Base-by-base conservation (phyloP, 768 basidiomycete genomes). In the Candolleomyces eurysporus region DNA sequence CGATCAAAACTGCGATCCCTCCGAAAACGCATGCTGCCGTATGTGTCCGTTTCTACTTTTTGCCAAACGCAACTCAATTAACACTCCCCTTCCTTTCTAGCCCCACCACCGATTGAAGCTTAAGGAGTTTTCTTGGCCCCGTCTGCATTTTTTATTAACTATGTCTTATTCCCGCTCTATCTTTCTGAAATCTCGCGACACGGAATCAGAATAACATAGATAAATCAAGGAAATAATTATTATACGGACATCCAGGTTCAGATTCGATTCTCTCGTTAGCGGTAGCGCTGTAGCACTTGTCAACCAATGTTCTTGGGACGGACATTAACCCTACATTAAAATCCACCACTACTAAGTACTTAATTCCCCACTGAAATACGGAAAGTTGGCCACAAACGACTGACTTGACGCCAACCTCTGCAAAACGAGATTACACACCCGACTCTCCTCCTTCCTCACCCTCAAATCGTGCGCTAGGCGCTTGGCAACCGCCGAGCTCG, bases 21-120 rank as follows among this genome's bases (percentile, higher is more conserved):
- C 72, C 31, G 87, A 91, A 68, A 87, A 91, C 63, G 84, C 89
- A 1, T 93, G 91, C 71, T 93, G 91, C 71, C 91, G 90, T 92
- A 71, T 77, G 90, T 83, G 45, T 17, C 54, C 26, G 58, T 10
- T 50, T 21, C n/a, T 22, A 48, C 36, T 50, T 39, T 39, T 53
- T 13, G 36, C 26, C 26, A 11, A 16, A 2, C 51, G 26, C 22
- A 13, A n/a, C 52, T 48, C 61, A 16, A 57, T 32, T 21, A 52
- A 58, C 51, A 13, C 31, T 60, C 16, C 60, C 30, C 57, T 55
- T 64, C 45, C 48, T 53, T 42, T 21, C 42, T 63, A 84, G 82
- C 86, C 40, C 85, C 85, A 39, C 77, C 80, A 5, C 36, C 75
- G 17, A 62, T 71, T 2, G 76, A 81, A 19, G 87, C 80, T 22